Evolutionary conservation across 176 grass and related monocot genomes (phyloP).

Genomic region (Saccharum officinarum): DNA sequence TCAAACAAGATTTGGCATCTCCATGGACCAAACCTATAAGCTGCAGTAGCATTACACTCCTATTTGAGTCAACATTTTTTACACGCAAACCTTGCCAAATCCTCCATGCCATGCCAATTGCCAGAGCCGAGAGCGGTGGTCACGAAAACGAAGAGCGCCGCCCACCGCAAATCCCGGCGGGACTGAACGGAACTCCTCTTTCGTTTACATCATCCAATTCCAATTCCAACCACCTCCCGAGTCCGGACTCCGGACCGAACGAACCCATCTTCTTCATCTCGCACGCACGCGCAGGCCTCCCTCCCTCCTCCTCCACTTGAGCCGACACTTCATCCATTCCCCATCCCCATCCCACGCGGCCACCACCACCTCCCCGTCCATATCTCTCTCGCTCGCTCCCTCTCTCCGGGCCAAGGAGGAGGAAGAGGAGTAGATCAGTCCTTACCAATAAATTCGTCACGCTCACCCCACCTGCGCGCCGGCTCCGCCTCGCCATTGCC

Average conservation of each 20-base stretch:
- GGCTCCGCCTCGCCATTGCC: slow-evolving; percentile 25
- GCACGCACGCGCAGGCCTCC: background rate
- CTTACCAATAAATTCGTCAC: background rate
- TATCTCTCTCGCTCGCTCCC: slow-evolving; percentile 10
- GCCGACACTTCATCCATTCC: slow-evolving; percentile 28
- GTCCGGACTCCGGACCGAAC: background rate
- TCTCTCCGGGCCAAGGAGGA: background rate
- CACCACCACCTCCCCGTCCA: background rate
- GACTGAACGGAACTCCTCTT: slow-evolving; percentile 8
- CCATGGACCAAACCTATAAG: too few relatives aligned
- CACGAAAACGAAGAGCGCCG: slow-evolving; percentile 26
- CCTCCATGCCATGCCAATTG: background rate
- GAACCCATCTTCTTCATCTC: slow-evolving; percentile 23
- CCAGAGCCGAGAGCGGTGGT: background rate
- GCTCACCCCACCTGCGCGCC: background rate
- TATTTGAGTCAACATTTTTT: background rate
- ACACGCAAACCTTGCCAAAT: background rate
- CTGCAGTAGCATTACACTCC: background rate
- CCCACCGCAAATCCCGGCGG: slow-evolving; percentile 44
- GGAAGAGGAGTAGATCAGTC: background rate
- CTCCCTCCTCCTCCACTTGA: background rate
- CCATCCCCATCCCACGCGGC: background rate
- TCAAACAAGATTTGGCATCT: too few relatives aligned
- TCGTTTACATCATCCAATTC: background rate
- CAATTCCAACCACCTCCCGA: background rate